phyloP scores from a whole-genome alignment of 495 filamentous ascomycete species.

The Talaromyces thailandensis region DNA sequence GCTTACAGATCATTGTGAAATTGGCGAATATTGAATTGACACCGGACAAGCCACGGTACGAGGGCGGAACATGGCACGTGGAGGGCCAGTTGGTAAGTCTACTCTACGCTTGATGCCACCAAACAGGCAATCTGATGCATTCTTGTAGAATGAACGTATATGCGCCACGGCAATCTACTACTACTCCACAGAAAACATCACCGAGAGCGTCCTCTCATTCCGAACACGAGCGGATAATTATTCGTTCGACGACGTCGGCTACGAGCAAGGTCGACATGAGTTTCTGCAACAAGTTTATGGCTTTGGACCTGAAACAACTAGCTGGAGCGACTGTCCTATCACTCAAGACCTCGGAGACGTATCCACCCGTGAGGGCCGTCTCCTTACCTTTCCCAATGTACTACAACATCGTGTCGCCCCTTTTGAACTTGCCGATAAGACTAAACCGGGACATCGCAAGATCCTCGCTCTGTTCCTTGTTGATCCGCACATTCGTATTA shows the following conservation, averaged over 20 bases:
- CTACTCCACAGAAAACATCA: slow-evolving; percentile 55
- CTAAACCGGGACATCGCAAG: slow-evolving; percentile 44
- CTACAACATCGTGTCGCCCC: slow-evolving; percentile 43
- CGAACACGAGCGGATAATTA: slow-evolving; percentile 19
- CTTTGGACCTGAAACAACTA: slow-evolving; percentile 6
- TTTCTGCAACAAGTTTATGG: slow-evolving; percentile 24
- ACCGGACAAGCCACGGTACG: slow-evolving; percentile 43
- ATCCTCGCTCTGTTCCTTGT: slow-evolving; percentile 51
- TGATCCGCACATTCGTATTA: slow-evolving; percentile 41
- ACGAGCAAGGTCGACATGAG: slow-evolving; percentile 22
- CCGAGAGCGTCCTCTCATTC: slow-evolving; percentile 42
- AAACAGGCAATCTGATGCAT: background rate
- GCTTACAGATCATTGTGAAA: slow-evolving; percentile 56
- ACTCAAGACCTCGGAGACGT: slow-evolving; percentile 30
- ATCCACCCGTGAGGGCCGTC: slow-evolving; percentile 17
- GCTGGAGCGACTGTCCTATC: background rate
- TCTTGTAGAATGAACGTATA: slow-evolving; percentile 41
- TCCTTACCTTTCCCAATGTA: slow-evolving; percentile 24
- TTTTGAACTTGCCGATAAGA: slow-evolving; percentile 26
- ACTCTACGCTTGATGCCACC: background rate
- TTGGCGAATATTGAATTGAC: slow-evolving; percentile 52
- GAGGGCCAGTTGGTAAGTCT: slow-evolving; percentile 38
- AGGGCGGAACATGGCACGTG: slow-evolving; percentile 42
- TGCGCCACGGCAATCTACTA: slow-evolving; percentile 52
- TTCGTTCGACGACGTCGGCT: slow-evolving; percentile 8